A percentile compares a stretch with the other conserved stretches of the same genome.
Conservation (phyloP, 192 early-diverging fungal species). For the Bifiguratus adelaidae region DNA sequence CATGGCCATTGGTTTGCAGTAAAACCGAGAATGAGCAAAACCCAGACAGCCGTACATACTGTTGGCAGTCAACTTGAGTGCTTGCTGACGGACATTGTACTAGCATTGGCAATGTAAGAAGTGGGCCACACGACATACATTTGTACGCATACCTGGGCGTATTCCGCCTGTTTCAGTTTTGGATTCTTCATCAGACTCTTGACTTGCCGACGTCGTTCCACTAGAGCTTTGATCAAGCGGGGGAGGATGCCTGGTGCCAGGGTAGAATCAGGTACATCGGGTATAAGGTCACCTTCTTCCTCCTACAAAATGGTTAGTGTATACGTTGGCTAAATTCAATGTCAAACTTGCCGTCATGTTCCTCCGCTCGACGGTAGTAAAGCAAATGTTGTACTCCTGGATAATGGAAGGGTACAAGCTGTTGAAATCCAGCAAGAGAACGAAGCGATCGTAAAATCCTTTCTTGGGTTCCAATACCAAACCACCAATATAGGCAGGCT, state of each 20-base stretch:
- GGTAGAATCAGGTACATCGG: conserved; percentile 65
- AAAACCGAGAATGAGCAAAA: conserved; percentile 85
- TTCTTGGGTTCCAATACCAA: conserved; percentile 96
- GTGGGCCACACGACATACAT: not conserved
- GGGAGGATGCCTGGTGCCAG: conserved; percentile 74
- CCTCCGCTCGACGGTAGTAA: conserved; percentile 78
- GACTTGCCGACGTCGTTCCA: conserved; percentile 81
- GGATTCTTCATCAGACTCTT: conserved; percentile 83
- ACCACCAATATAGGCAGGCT: conserved; percentile 90
- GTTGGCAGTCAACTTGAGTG: conserved; percentile 96
- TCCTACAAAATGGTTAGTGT: not conserved
- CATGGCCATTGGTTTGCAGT: conserved; percentile 96
- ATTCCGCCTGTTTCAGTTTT: conserved; percentile 34
- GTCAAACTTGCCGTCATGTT: conserved; percentile 10
- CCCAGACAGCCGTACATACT: conserved; percentile 99
- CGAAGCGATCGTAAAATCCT: conserved; percentile 93
- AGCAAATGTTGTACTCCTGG: conserved; percentile 99
- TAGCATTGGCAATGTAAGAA: conserved; percentile 21
- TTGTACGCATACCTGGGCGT: conserved; percentile 26
- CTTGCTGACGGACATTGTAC: conserved; percentile 88
- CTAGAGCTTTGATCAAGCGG: conserved; percentile 74
- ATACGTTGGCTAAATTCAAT: not conserved
- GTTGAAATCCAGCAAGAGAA: conserved; percentile 96
- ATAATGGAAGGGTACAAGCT: conserved; percentile 99
- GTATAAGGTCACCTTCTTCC: conserved; percentile 52